These are phyloP conservation scores for Selaginella moellendorffii DNA, from an alignment of 75 land plant species.

Conservation along the genomic window DNA sequence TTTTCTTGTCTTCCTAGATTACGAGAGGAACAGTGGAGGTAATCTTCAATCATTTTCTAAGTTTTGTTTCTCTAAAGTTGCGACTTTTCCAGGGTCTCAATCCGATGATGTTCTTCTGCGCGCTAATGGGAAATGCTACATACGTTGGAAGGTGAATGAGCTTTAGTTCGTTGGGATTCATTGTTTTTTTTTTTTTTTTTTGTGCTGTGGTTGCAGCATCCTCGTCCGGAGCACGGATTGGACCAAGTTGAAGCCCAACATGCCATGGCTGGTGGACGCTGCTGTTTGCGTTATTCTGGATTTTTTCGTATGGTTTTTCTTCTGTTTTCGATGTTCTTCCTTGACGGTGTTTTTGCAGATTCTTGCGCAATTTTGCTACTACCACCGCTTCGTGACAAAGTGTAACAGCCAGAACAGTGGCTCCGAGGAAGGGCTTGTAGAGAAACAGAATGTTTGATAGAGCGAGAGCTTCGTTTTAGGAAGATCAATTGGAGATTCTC, in stretches of 20 bases:
- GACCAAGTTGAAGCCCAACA: constrained; percentile 43
- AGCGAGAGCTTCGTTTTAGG: too few species aligned
- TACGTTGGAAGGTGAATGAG: constrained; percentile 56
- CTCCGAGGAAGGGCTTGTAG: too few species aligned
- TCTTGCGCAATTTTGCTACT: not conserved
- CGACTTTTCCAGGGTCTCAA: constrained; percentile 43
- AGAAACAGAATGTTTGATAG: too few species aligned
- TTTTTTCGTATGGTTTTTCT: constrained; percentile 53
- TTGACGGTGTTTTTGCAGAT: not conserved
- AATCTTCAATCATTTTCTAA: not conserved
- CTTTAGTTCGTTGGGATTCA: not conserved
- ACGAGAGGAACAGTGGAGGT: constrained; percentile 57
- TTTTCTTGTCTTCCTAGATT: constrained; percentile 25
- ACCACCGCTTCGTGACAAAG: not conserved
- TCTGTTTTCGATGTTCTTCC: not conserved
- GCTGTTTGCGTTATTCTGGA: constrained; percentile 68
- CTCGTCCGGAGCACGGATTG: constrained; percentile 51
- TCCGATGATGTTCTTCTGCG: constrained; percentile 69
- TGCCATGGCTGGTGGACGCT: constrained; percentile 92
- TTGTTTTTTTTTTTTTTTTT: not conserved
- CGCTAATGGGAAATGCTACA: constrained; percentile 55
- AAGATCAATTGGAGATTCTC: too few species aligned
- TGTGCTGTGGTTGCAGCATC: constrained; percentile 49
- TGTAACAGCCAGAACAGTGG: too few species aligned
- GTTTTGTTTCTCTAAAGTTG: not conserved